phyloP scores from a whole-genome alignment of 257 asterid species.

The Nicotiana paniculata region DNA sequence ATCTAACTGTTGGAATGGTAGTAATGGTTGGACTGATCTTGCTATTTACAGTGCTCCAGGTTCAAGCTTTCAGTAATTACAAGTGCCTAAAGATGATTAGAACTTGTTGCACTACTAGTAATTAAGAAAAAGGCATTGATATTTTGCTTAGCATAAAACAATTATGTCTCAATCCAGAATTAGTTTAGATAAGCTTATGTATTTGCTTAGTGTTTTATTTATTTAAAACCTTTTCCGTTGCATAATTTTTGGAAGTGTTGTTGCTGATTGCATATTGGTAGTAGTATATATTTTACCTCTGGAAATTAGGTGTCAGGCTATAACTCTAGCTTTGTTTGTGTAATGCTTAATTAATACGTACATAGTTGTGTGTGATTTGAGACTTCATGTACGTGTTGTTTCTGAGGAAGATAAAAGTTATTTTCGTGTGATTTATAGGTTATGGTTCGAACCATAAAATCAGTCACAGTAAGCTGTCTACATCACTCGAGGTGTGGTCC shows the following conservation, averaged over 20 bases:
- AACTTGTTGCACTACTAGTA: not conserved
- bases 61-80: slow-evolving; percentile 30
- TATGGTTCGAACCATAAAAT: too few relatives aligned
- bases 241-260: not conserved
- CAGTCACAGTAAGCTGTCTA: too few relatives aligned
- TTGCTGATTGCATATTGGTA: not conserved
- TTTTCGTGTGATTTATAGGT: too few relatives aligned
- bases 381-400: not conserved
- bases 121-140: not conserved
- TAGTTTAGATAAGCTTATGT: not conserved
- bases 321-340: not conserved
- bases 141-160: not conserved
- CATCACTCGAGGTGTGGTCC: too few relatives aligned
- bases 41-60: slow-evolving; percentile 51
- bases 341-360: not conserved
- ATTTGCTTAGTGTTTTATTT: not conserved
- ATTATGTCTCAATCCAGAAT: not conserved
- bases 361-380: not conserved
- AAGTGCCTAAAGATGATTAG: not conserved
- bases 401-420: too few relatives aligned
- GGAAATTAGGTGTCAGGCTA: not conserved
- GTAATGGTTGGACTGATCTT: slow-evolving; percentile 66
- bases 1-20: slow-evolving; percentile 31
- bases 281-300: not conserved
- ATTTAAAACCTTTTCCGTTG: not conserved